phyloP scores from a whole-genome alignment of 176 grass and related monocot genomes.

The Raddia guianensis region DNA sequence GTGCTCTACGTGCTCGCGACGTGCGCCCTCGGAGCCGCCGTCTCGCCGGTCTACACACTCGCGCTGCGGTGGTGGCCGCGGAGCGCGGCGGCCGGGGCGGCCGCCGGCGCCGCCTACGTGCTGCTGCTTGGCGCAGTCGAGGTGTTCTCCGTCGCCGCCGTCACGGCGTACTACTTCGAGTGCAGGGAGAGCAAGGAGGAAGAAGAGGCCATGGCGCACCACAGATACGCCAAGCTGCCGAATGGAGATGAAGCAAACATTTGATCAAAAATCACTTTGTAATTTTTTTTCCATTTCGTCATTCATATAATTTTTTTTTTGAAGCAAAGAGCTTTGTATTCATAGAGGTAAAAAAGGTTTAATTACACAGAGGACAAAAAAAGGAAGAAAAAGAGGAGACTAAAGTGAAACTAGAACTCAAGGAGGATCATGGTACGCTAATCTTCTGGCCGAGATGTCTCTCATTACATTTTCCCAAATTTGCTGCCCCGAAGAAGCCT shows the following conservation, averaged over 20 bases:
- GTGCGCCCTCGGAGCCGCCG: conserved; percentile 34
- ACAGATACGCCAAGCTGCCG: conserved; percentile 46
- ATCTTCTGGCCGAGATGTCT: no score
- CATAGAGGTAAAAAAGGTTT: no score
- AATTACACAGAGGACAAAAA: no score
- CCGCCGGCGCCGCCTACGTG: conserved; percentile 43
- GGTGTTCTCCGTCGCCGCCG: conserved; percentile 38
- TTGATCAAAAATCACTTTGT: background rate
- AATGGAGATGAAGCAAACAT: conserved; percentile 12
- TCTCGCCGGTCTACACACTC: conserved; percentile 59
- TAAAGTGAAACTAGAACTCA: no score
- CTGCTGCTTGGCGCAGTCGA: conserved; percentile 44
- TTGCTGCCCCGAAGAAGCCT: no score
- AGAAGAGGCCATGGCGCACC: conserved; percentile 6
- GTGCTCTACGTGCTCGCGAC: conserved; percentile 40
- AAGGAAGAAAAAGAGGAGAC: no score
- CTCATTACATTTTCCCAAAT: no score
- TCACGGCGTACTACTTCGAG: conserved; percentile 60
- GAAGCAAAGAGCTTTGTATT: no score
- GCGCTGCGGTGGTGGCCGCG: conserved; percentile 10
- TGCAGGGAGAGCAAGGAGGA: conserved; percentile 46
- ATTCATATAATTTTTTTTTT: no score
- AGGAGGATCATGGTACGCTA: no score
- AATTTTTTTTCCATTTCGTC: no score
- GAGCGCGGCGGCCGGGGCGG: background rate